These are phyloP conservation scores for Pleurozium schreberi DNA, from an alignment of 225 moss, liverwort and hornwort species.

Conservation along the genomic window DNA sequence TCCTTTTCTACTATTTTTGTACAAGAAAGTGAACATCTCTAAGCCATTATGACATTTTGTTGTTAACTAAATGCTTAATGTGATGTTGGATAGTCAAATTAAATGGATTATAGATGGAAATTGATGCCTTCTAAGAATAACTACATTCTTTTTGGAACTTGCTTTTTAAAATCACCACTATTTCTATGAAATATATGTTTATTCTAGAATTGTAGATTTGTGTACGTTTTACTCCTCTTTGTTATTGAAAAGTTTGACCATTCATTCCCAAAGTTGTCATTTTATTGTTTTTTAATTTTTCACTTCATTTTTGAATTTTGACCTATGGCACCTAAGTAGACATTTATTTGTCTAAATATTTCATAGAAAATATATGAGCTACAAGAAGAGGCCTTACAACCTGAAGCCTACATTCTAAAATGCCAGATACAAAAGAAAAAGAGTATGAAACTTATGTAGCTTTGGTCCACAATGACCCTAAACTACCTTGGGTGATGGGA, in stretches of 20 bases:
- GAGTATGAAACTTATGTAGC: not conserved
- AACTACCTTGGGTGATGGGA: too few relatives aligned
- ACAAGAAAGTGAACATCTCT: not conserved
- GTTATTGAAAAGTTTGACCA: not conserved
- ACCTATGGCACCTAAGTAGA: not conserved
- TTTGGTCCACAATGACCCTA: too few relatives aligned
- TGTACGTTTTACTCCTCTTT: not conserved
- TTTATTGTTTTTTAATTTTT: not conserved
- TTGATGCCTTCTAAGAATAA: not conserved
- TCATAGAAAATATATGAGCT: not conserved
- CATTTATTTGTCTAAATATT: not conserved
- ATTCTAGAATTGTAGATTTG: not conserved
- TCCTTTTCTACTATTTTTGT: slow-evolving; percentile 31
- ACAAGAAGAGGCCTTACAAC: not conserved
- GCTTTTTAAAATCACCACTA: not conserved
- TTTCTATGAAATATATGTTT: not conserved
- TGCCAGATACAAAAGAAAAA: not conserved
- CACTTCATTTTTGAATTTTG: not conserved
- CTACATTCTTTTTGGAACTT: not conserved
- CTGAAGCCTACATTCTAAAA: too few relatives aligned
- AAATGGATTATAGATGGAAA: not conserved
- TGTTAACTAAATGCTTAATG: not conserved
- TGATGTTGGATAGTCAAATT: not conserved
- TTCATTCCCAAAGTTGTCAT: not conserved
- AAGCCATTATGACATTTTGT: too few relatives aligned